Conservation (phyloP, 2,329 filamentous ascomycete species). For the Cladobotryum protrusum region DNA sequence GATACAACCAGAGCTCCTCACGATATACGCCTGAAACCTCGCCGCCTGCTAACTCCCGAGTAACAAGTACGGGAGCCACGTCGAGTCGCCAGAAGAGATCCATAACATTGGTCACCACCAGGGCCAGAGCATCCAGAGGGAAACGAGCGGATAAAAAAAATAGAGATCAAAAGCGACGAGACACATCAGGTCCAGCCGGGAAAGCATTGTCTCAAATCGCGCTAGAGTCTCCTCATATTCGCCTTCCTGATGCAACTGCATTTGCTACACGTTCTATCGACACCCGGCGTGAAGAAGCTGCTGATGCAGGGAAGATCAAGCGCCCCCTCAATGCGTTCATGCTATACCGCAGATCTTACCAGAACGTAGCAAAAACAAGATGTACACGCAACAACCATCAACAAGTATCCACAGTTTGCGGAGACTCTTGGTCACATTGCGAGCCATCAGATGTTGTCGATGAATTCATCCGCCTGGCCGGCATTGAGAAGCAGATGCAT, state of each 20-base stretch:
- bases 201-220: conserved; percentile 67
- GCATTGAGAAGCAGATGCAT: conserved; percentile 78
- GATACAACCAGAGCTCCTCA: not conserved
- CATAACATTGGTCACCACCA: not conserved
- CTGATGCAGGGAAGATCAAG: conserved; percentile 72
- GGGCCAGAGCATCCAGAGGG: not conserved
- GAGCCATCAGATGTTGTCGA: conserved; percentile 68
- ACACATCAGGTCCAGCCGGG: not conserved
- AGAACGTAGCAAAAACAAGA: conserved; percentile 76
- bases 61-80: not conserved
- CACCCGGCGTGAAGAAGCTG: conserved; percentile 56
- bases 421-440: conserved; percentile 69
- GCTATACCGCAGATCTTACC: conserved; percentile 90
- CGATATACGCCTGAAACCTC: conserved; percentile 1
- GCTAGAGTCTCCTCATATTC: conserved; percentile 52
- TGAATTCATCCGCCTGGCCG: conserved; percentile 72
- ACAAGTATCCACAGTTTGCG: conserved; percentile 80
- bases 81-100: not conserved
- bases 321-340: conserved; percentile 98
- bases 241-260: conserved; percentile 68
- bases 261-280: conserved; percentile 70
- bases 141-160: conserved; percentile 19
- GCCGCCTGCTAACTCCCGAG: not conserved
- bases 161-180: conserved; percentile 28
- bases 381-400: conserved; percentile 89